Percentiles rank a stretch among this genome's conserved stretches.
Conservation (phyloP, 768 basidiomycete genomes). For the Albatrellus ellisii region DNA sequence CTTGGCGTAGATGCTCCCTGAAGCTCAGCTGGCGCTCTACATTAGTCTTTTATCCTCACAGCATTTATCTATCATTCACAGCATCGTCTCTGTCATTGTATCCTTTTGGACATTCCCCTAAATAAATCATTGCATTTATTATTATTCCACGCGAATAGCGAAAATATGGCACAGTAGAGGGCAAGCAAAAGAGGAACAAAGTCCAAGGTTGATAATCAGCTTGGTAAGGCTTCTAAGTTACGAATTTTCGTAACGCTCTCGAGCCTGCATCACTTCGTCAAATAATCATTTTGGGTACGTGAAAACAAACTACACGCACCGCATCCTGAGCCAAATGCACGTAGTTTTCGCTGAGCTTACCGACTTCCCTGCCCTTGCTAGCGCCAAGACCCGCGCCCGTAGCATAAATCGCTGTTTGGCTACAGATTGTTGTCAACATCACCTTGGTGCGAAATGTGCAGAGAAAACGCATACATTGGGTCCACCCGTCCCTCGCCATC, state of each 20-base stretch:
- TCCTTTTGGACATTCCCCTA: too few relatives aligned
- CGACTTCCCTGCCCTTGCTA: slow-evolving; percentile 75
- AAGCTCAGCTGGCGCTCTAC: too few relatives aligned
- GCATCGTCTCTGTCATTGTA: too few relatives aligned
- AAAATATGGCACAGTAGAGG: too few relatives aligned
- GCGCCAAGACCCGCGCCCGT: slow-evolving; percentile 89
- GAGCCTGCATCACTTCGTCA: slow-evolving; percentile 9
- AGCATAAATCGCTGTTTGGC: slow-evolving; percentile 76
- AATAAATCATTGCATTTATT: too few relatives aligned
- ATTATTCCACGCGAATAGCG: too few relatives aligned
- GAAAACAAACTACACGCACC: slow-evolving; percentile 25
- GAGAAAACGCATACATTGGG: slow-evolving; percentile 49
- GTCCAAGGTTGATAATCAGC: too few relatives aligned
- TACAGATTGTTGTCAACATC: slow-evolving; percentile 17
- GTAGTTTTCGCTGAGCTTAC: slow-evolving; percentile 60
- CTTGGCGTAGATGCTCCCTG: too few relatives aligned
- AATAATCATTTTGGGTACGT: not conserved
- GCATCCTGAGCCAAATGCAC: slow-evolving; percentile 62
- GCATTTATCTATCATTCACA: too few relatives aligned
- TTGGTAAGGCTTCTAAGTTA: too few relatives aligned
- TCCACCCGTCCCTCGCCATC: slow-evolving; percentile 78
- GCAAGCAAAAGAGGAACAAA: too few relatives aligned
- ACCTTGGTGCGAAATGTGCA: slow-evolving; percentile 1
- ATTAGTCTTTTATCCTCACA: too few relatives aligned
- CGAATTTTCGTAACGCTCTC: slow-evolving; percentile 15